phyloP scores from a whole-genome alignment of 2,329 filamentous ascomycete species.

The Stachybotrys elegans region DNA sequence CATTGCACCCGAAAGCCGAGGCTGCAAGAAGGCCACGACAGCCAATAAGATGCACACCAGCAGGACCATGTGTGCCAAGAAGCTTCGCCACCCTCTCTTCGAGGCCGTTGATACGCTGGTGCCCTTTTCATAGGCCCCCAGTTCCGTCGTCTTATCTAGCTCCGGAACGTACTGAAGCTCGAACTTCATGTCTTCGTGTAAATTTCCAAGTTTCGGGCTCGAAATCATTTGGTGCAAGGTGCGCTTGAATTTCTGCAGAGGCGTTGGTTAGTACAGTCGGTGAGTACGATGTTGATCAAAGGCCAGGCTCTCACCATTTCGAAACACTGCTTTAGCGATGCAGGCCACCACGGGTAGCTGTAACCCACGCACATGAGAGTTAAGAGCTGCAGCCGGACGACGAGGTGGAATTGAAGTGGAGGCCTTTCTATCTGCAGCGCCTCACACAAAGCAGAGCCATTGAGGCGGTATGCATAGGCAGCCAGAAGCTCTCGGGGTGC shows the following conservation, averaged over 20 bases:
- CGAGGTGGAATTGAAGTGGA: conserved; percentile 49
- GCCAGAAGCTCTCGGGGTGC: conserved; percentile 62
- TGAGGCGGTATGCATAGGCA: conserved; percentile 65
- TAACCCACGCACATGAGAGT: conserved; percentile 56
- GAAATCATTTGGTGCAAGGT: conserved; percentile 38
- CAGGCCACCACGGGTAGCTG: conserved; percentile 29
- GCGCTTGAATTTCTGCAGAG: neutral
- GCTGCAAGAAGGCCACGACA: too few relatives aligned
- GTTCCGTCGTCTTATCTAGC: conserved; percentile 27
- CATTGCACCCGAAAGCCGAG: too few relatives aligned
- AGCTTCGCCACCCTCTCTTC: too few relatives aligned
- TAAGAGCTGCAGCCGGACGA: conserved; percentile 62
- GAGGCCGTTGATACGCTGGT: too few relatives aligned
- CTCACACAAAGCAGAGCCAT: conserved; percentile 58
- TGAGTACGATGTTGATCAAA: too few relatives aligned
- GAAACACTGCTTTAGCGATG: too few relatives aligned
- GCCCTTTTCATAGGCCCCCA: conserved; percentile 16
- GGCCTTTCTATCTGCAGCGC: conserved; percentile 54
- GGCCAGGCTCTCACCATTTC: too few relatives aligned
- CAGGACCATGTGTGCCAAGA: too few relatives aligned
- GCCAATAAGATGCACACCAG: too few relatives aligned
- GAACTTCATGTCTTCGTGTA: conserved; percentile 60
- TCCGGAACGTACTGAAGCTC: conserved; percentile 66
- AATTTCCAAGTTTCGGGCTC: conserved; percentile 53
- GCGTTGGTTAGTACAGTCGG: too few relatives aligned